Conservation (phyloP, 208 protist genomes). For the Leishmania turanica region DNA sequence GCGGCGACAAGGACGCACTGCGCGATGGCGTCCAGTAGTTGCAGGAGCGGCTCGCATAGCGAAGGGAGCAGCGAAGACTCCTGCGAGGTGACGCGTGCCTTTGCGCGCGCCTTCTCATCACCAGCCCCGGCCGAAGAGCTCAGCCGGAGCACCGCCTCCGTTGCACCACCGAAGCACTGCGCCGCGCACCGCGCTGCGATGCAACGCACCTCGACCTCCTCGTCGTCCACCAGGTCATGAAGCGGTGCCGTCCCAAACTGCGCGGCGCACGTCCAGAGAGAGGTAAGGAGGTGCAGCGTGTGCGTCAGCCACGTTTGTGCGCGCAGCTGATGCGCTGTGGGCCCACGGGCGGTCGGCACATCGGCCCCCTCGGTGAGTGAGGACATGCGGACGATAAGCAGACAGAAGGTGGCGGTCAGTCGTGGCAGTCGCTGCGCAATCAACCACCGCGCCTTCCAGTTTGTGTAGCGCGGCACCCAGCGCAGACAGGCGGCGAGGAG, state of each 20-base stretch:
- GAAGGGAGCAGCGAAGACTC: slow-evolving; percentile 7
- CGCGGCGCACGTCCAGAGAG: slow-evolving; percentile 28
- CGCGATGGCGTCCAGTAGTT: slow-evolving; percentile 41
- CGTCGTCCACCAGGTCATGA: slow-evolving; percentile 40
- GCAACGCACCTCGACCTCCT: slow-evolving; percentile 72
- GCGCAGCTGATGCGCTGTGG: slow-evolving; percentile 2
- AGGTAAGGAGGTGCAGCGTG: slow-evolving; percentile 33
- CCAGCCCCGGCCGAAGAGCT: slow-evolving; percentile 14
- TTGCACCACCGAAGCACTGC: slow-evolving; percentile 33
- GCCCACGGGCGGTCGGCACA: not conserved
- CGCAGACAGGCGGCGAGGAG: slow-evolving; percentile 49
- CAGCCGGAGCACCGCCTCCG: slow-evolving; percentile 37
- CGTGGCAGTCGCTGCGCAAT: slow-evolving; percentile 50
- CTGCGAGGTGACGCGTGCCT: not conserved
- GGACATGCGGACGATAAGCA: slow-evolving; percentile 35
- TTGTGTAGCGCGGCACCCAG: slow-evolving; percentile 40
- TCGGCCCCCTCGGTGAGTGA: not conserved
- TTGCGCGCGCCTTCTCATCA: not conserved
- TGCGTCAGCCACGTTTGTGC: slow-evolving; percentile 17
- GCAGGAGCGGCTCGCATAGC: slow-evolving; percentile 14
- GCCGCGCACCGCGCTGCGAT: slow-evolving; percentile 41
- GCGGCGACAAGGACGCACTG: slow-evolving; percentile 35
- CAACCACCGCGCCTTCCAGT: slow-evolving; percentile 76
- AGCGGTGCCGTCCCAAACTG: slow-evolving; percentile 29
- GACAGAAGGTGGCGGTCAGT: slow-evolving; percentile 44